Base-by-base conservation (phyloP, 1,284 basidiomycete genomes). In the Laetiporus sulphureus region DNA sequence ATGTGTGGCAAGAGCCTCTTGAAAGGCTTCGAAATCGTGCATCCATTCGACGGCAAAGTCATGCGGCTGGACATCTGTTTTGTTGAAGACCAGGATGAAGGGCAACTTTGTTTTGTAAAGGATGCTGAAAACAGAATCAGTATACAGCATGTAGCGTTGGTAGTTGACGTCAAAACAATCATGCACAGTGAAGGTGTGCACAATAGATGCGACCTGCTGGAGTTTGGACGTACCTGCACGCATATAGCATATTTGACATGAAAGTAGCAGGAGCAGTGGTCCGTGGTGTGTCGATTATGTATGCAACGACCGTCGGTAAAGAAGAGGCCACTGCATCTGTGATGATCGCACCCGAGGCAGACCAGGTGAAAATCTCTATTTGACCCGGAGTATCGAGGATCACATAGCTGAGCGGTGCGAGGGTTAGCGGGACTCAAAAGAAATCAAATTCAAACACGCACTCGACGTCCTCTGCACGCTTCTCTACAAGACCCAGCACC, bases 361-460 rank as follows among this genome's bases (percentile, higher is more conserved):
- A 97, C 96, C 96, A 99, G 33, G 96, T 99, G 59, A 99, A 99
- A 57, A 99, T 99, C 65, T 99, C 96, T 56, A 99, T 99, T 66
- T 99, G 96, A 5, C 96, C 96, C 2, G 96, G 96, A 0, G 96
- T 99, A 58, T 99, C 96, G 24, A 99, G 71, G 32, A 99, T 83
- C 43, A 99, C 79, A 67, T 98, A 85, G 55, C 92, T 95, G 54
- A 18, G 40, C 3, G 20, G 29, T 40, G 18, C 27, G 11, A 41
- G 36, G 37, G 36, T 21, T 40, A 11, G 41, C 5, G 8, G 18
- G 15, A 24, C 15, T 30, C 29, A 32, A 29, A 12, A 12, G 25
- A 2, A 19, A 31, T 7, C 15, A 38, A 36, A 45, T 49, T 38
- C 21, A 38, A 23, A n/a, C n/a, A 67, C 85, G 64, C 58, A 95